phyloP scores from a whole-genome alignment of 352 stramenopile genomes.

The Phytopythium aichiense region DNA sequence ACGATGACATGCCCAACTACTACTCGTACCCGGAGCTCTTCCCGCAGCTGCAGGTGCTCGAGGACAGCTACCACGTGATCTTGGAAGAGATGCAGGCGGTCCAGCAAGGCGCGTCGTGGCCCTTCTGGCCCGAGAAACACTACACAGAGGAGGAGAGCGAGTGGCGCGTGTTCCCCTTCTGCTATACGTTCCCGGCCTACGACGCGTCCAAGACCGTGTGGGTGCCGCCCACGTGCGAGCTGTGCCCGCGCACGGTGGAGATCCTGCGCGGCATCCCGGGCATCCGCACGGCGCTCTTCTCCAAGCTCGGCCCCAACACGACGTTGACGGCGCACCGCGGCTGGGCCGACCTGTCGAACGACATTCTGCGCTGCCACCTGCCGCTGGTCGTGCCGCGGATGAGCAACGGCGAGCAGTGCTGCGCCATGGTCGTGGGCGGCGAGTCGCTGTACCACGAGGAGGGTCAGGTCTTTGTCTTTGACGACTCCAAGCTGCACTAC shows the following conservation, averaged over 20 bases:
- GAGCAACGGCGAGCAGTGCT: conserved; percentile 49
- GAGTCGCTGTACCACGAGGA: conserved; percentile 69
- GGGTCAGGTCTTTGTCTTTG: conserved; percentile 84
- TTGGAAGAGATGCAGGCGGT: conserved; percentile 70
- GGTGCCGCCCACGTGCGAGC: conserved; percentile 64
- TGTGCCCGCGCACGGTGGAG: conserved; percentile 79
- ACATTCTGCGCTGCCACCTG: conserved; percentile 85
- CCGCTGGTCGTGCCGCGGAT: conserved; percentile 60
- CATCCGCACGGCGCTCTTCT: conserved; percentile 87
- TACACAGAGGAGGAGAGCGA: conserved; percentile 69
- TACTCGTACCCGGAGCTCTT: conserved; percentile 73
- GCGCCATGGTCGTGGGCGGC: conserved; percentile 73
- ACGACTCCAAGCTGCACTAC: conserved; percentile 90
- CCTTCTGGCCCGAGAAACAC: conserved; percentile 85
- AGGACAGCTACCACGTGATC: conserved; percentile 70
- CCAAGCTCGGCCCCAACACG: conserved; percentile 79
- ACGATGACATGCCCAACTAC: conserved; percentile 71
- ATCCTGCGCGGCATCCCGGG: conserved; percentile 58
- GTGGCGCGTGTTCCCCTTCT: conserved; percentile 87
- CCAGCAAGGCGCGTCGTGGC: conserved; percentile 55
- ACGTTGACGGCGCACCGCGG: conserved; percentile 70
- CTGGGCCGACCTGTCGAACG: conserved; percentile 88
- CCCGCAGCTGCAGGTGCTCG: conserved; percentile 71
- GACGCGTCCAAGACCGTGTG: conserved; percentile 81
- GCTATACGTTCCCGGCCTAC: conserved; percentile 88